phyloP scores from a whole-genome alignment of 768 basidiomycete species.

The Pisolithus tinctorius region DNA sequence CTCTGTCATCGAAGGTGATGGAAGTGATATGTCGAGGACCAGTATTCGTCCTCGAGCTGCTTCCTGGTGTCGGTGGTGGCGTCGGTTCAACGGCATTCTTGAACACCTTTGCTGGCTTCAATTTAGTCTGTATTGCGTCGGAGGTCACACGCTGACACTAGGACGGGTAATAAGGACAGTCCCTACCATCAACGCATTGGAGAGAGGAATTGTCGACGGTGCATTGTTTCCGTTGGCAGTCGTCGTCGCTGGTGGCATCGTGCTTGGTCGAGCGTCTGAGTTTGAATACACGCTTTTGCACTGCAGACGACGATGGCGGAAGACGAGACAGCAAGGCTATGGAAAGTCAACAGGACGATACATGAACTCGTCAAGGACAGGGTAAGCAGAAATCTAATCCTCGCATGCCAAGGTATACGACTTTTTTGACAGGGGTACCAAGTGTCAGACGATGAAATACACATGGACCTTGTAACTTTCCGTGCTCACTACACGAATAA shows the following conservation, averaged over 20 bases:
- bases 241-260: conserved; percentile 37
- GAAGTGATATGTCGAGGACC: conserved; percentile 76
- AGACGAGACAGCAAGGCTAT: conserved; percentile 83
- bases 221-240: conserved; percentile 26
- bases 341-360: conserved; percentile 94
- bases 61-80: conserved; percentile 41
- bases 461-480: conserved; percentile 81
- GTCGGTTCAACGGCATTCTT: conserved; percentile 65
- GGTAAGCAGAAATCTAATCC: conserved; percentile 37
- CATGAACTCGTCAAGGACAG: conserved; percentile 95
- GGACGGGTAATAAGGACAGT: neutral
- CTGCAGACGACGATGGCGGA: conserved; percentile 48
- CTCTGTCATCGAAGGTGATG: conserved; percentile 85
- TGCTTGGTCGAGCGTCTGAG: conserved; percentile 37
- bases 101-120: conserved; percentile 89
- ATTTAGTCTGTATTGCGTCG: conserved; percentile 42
- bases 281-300: conserved; percentile 37
- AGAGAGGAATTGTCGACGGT: conserved; percentile 36
- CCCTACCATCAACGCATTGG: conserved; percentile 46
- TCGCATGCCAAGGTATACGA: conserved; percentile 11
- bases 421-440: conserved; percentile 65
- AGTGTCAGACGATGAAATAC: conserved; percentile 91
- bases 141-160: neutral
- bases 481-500: conserved; percentile 63
- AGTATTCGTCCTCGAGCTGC: conserved; percentile 27